Evolutionary conservation across 2,329 filamentous ascomycete species (phyloP).

Genomic region (Diplodia mutila): DNA sequence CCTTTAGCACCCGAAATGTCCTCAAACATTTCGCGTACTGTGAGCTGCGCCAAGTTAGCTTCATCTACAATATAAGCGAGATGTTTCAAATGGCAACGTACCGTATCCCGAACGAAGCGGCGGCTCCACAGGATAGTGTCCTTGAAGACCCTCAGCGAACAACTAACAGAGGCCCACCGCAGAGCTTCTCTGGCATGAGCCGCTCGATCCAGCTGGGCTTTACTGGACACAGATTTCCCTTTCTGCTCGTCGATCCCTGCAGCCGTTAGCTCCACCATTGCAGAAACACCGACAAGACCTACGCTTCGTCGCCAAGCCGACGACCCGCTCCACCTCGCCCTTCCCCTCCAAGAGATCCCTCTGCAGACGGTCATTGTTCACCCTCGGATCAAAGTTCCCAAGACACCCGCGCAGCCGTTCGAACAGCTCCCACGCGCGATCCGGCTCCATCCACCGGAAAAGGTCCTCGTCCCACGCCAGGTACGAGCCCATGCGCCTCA

Average conservation of each 20-base stretch:
- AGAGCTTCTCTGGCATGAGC: neutral
- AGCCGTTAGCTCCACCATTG: neutral
- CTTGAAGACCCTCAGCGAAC: conserved; percentile 36
- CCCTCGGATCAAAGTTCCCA: neutral
- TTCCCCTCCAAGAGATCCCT: neutral
- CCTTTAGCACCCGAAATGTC: neutral
- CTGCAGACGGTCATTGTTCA: neutral
- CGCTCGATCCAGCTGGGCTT: neutral
- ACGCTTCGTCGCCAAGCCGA: neutral
- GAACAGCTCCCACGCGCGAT: neutral
- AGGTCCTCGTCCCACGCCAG: neutral
- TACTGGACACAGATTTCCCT: neutral
- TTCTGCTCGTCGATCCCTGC: neutral
- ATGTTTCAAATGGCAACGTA: too few species aligned
- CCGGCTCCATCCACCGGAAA: neutral
- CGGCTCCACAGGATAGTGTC: conserved; percentile 42
- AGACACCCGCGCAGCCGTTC: neutral
- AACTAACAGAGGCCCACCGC: conserved; percentile 38
- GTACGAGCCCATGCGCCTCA: neutral
- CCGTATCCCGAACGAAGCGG: conserved; percentile 43
- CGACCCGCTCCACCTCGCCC: neutral
- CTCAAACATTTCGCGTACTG: neutral
- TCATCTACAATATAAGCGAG: neutral
- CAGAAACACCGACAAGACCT: neutral
- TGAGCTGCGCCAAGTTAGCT: neutral